A percentile compares a stretch with the other conserved stretches of the same genome.
These are phyloP conservation scores for Scheffersomyces lignosus DNA, from an alignment of 805 yeast species.

Conservation along the genomic window DNA sequence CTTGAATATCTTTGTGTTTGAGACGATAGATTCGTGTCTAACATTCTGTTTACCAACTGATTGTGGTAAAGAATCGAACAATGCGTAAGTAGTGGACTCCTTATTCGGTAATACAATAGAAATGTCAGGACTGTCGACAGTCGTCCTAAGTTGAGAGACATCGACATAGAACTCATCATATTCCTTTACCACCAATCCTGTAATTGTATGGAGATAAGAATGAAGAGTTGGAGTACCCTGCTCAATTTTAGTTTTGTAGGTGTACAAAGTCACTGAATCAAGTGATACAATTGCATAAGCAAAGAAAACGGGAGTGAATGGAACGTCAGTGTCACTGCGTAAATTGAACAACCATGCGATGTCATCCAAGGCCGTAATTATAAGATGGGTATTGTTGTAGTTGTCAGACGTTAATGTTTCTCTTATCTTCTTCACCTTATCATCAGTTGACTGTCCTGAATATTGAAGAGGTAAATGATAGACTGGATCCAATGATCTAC, in stretches of 20 bases:
- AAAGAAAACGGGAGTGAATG: conserved; percentile 84
- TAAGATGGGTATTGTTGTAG: conserved; percentile 33
- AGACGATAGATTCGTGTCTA: conserved; percentile 29
- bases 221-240: conserved; percentile 25
- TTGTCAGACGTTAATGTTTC: conserved; percentile 25
- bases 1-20: conserved; percentile 70
- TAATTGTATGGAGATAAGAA: conserved; percentile 25
- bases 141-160: conserved; percentile 31
- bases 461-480: conserved; percentile 29
- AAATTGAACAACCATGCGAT: conserved; percentile 89
- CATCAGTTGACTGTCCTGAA: conserved; percentile 33
- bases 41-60: conserved; percentile 25
- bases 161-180: conserved; percentile 64
- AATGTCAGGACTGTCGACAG: conserved; percentile 13
- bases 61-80: conserved; percentile 27
- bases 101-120: conserved; percentile 34
- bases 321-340: conserved; percentile 74
- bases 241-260: conserved; percentile 47
- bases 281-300: conserved; percentile 49
- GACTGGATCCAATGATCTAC: conserved; percentile 32
- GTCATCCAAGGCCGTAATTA: conserved; percentile 80
- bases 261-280: conserved; percentile 49
- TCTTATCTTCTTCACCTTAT: conserved; percentile 31
- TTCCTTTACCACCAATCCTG: conserved; percentile 39
- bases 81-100: conserved; percentile 30